Base-by-base conservation (phyloP, 768 basidiomycete genomes). In the Naematelia encephala region DNA sequence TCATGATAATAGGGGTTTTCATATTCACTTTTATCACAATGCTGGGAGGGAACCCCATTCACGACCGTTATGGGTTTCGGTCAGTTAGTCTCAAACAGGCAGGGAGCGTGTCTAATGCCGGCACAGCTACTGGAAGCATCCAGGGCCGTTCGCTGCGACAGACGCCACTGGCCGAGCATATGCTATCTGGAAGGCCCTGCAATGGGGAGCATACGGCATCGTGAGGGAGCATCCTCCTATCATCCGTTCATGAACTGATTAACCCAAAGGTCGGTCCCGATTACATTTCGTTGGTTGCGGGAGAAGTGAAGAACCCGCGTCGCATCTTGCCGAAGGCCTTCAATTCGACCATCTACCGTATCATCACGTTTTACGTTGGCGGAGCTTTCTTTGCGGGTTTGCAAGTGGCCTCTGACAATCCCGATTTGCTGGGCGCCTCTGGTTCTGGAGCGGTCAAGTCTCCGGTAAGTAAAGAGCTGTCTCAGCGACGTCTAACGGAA, bases 11-110 rank as follows among this genome's bases (percentile, higher is more conserved):
- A 46, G 80, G 82, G 23, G 65, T 84, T 5, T 81, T 83, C 56
- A 57, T 73, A n/a, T 84, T 84, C 67, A 85, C 84, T 2, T 82
- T 85, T 54, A 69, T 84, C 28, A 83, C 82, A 14, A 60, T 60
- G 63, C 23, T 56, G 14, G 63, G 63, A 11, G 45, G 84, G 12
- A 85, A 85, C 68, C 84, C 84, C 1, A 61, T 80, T 26, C 80
- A 78, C 49, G 83, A 85, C 58, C 79, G 66, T 1, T 85, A 83
- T 65, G 60, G 64, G 16, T 65, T 65, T 54, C 52, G 64, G 63
- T 83, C 11, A 23, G 22, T 23, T n/a, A 4, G 5, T 50, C 49
- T 5, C 5, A 4, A 16, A 46, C 5, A 4, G 5, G 5, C 44
- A 46, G 4, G 4, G 14, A 14, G 4, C 14, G 4, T n/a, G 4